phyloP scores from a whole-genome alignment of 2,329 filamentous ascomycete genomes.

The Hirsutella rhossiliensis region DNA sequence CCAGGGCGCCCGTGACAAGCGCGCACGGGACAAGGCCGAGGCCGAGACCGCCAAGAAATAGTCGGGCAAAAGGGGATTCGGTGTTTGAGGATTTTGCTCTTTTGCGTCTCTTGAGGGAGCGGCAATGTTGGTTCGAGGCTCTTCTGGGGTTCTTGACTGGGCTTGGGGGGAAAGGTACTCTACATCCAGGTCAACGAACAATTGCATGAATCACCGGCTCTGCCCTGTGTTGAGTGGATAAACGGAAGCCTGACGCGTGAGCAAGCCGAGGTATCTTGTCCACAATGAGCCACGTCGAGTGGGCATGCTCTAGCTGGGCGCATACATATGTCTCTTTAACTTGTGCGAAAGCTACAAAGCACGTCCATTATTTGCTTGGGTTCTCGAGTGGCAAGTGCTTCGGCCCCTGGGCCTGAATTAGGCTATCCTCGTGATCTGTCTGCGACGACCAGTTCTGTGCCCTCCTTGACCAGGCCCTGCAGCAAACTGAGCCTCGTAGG shows the following conservation, averaged over 20 bases:
- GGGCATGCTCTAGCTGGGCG: too few species aligned
- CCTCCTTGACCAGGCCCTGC: slow-evolving; percentile 35
- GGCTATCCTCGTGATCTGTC: slow-evolving; percentile 5
- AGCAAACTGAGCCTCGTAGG: slow-evolving; percentile 27
- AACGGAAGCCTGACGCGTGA: slow-evolving; percentile 14
- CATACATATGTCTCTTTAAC: too few species aligned
- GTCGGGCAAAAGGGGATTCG: slow-evolving; percentile 27
- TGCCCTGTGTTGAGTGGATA: slow-evolving; percentile 19
- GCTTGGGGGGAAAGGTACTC: slow-evolving; percentile 24
- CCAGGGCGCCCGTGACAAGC: slow-evolving; percentile 83
- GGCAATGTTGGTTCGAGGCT: slow-evolving; percentile 25
- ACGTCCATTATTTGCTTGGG: too few species aligned
- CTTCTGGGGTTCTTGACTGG: slow-evolving; percentile 21
- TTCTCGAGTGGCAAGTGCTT: too few species aligned
- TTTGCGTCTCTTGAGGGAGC: slow-evolving; percentile 26
- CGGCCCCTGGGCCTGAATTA: neutral
- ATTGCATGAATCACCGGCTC: slow-evolving; percentile 27
- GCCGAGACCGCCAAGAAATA: slow-evolving; percentile 83
- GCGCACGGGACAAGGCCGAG: slow-evolving; percentile 76
- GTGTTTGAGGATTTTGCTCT: slow-evolving; percentile 31
- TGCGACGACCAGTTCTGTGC: slow-evolving; percentile 30
- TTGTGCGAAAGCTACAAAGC: too few species aligned
- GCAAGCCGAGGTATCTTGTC: neutral
- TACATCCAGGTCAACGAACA: slow-evolving; percentile 29
- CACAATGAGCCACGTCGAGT: too few species aligned